Evolutionary conservation across 2,329 filamentous ascomycete species (phyloP), one percentile per base, ranked within the genome.

Genomic region (Ceratocystis ficicola): DNA sequence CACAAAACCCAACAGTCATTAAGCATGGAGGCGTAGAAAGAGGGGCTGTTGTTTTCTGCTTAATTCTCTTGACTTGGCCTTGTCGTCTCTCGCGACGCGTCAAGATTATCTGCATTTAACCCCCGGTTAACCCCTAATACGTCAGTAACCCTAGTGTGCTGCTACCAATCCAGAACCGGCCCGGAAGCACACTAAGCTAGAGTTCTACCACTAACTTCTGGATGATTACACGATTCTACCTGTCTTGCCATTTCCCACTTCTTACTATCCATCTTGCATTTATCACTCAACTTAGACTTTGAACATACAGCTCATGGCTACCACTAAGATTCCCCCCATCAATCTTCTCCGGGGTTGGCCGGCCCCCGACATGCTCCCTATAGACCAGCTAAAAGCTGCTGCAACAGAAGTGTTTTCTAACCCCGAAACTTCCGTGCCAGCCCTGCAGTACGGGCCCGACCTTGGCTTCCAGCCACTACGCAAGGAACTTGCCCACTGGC

Each of bases 391-490:
- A 66, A 79, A 82, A 44, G 75, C 77, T 32, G 86, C 89, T 30
- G 78, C 86, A 66, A 76, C 81, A 67, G 76, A 77, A 64, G 83
- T 86, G 7, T 80, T 95, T 61, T 78, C 82, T 15, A 78, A 87
- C 71, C 81, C 83, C 8, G 72, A 75, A 7, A 76, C 87, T 66
- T 83, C 81, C 66, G 76, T 80, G 1, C 82, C 85, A 0, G 87
- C 81, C n/a, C 80, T 96, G 46, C 80, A 86, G 67, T 96, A 96
- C 72, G 92, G 87, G 0, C 86, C 90, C 0, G 89, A 95, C 73
- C 77, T 83, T 55, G 92, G 92, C 32, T 87, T 87, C 71, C 76
- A 80, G 68, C 84, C 85, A n/a, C 78, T 94, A 46, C 82, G 90
- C 15, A 78, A 83, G 68, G 80, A 83, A 50, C 76, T 96, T 44